Conservation (phyloP, 257 asterid species). For the Gynochthodes officinalis region DNA sequence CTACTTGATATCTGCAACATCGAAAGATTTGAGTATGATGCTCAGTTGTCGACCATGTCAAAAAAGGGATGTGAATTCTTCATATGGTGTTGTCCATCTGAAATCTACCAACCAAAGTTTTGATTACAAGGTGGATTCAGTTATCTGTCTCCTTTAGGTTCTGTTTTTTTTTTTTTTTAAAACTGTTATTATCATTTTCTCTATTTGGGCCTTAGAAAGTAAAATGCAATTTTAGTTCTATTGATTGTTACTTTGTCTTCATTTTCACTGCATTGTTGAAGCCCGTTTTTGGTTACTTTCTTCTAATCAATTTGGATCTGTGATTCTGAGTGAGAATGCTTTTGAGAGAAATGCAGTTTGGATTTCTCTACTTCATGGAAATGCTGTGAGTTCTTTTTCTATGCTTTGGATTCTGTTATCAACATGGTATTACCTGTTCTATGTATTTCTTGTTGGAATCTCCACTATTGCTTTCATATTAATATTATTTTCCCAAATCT, state of each 20-base stretch:
- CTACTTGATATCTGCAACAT: conserved; percentile 89
- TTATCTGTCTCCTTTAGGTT: neutral
- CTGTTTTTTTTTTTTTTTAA: too few relatives aligned
- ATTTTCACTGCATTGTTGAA: neutral
- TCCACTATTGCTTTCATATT: neutral
- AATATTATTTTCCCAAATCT: neutral
- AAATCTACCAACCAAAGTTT: conserved; percentile 69
- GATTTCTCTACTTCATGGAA: neutral
- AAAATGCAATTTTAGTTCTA: neutral
- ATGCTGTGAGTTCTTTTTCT: neutral
- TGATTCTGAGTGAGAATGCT: neutral
- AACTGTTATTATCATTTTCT: neutral
- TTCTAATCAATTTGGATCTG: neutral
- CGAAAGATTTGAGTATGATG: conserved; percentile 95
- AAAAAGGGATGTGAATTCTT: conserved; percentile 42
- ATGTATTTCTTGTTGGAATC: neutral
- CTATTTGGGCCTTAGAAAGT: neutral
- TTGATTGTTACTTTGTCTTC: neutral
- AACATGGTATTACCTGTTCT: neutral
- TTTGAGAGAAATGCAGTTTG: neutral
- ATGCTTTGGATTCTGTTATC: neutral
- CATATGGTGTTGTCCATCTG: conserved; percentile 43
- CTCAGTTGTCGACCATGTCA: conserved; percentile 61
- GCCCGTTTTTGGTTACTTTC: neutral
- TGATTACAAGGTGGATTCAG: conserved; percentile 67